phyloP scores from a whole-genome alignment of 805 yeast genomes.

The Lachancea sp. region DNA sequence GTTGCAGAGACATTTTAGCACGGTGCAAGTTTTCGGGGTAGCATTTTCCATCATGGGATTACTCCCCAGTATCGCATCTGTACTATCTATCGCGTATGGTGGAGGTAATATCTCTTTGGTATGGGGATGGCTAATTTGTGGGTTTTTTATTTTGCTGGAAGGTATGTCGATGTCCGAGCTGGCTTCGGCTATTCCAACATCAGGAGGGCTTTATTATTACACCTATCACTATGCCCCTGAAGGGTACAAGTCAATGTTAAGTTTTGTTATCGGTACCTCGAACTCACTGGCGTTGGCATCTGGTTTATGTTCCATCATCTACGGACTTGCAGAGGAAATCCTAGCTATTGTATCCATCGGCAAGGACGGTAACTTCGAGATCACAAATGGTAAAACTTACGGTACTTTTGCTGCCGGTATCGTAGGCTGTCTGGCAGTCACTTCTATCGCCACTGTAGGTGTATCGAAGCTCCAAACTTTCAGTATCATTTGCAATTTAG shows the following conservation, averaged over 20 bases:
- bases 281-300: constrained; percentile 54
- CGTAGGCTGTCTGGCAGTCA: constrained; percentile 41
- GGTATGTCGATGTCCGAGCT: constrained; percentile 53
- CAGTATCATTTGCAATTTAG: constrained; percentile 46
- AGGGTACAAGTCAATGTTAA: constrained; percentile 38
- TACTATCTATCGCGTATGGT: constrained; percentile 42
- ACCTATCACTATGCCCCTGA: constrained; percentile 54
- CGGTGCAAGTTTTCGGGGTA: constrained; percentile 61
- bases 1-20: constrained; percentile 53
- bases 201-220: constrained; percentile 61
- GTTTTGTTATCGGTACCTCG: constrained; percentile 53
- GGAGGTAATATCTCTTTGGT: constrained; percentile 56
- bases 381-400: constrained; percentile 46
- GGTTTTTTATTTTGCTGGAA: constrained; percentile 41
- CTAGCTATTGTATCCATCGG: constrained; percentile 43
- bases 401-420: constrained; percentile 57
- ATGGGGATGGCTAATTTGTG: constrained; percentile 59
- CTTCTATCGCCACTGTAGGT: constrained; percentile 47
- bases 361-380: constrained; percentile 43
- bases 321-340: constrained; percentile 51
- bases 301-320: constrained; percentile 53
- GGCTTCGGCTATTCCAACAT: constrained; percentile 57
- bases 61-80: constrained; percentile 41
- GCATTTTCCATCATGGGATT: constrained; percentile 71
- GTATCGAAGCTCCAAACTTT: constrained; percentile 50